Evolutionary conservation across 139 green algal genomes (phyloP).

Genomic region (Ettlia oleoabundans): DNA sequence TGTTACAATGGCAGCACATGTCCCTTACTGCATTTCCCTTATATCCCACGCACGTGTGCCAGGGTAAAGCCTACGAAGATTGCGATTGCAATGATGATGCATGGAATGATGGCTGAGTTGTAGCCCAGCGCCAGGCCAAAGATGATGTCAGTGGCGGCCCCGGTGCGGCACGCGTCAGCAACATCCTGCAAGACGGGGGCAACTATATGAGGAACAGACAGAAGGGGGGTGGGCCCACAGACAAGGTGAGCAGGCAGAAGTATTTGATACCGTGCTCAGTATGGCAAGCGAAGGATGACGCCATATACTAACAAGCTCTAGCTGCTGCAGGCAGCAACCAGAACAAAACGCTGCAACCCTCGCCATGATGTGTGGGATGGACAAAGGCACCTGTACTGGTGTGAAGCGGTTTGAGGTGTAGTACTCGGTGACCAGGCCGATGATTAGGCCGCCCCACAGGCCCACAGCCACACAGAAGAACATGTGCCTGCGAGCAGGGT

Average conservation of each 20-base stretch:
- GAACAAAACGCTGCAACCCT: not conserved
- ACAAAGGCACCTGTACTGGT: conserved; percentile 55
- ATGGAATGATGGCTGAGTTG: conserved; percentile 94
- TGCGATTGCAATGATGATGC: conserved; percentile 85
- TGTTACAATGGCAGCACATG: not conserved
- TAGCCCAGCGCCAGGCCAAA: conserved; percentile 98
- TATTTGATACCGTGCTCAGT: too few species aligned
- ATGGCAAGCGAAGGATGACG: too few species aligned
- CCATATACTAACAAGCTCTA: too few species aligned
- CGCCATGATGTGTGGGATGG: too few species aligned
- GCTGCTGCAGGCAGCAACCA: too few species aligned
- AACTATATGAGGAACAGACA: too few species aligned
- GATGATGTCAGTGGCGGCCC: conserved; percentile 97
- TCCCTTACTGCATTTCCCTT: not conserved
- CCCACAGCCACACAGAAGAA: conserved; percentile 92
- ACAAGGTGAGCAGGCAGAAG: too few species aligned
- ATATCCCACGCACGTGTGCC: conserved; percentile 37
- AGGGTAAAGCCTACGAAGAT: conserved; percentile 91
- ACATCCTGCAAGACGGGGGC: conserved; percentile 75
- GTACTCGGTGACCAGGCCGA: conserved; percentile 97
- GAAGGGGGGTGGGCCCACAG: too few species aligned
- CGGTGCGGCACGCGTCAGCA: conserved; percentile 94
- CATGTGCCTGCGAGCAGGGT: conserved; percentile 79
- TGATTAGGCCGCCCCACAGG: conserved; percentile 96
- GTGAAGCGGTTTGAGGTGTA: conserved; percentile 95